A percentile compares a stretch with the other conserved stretches of the same genome.
Conservation (phyloP, 2,329 filamentous ascomycete species). For the Xylariaceae sp. region DNA sequence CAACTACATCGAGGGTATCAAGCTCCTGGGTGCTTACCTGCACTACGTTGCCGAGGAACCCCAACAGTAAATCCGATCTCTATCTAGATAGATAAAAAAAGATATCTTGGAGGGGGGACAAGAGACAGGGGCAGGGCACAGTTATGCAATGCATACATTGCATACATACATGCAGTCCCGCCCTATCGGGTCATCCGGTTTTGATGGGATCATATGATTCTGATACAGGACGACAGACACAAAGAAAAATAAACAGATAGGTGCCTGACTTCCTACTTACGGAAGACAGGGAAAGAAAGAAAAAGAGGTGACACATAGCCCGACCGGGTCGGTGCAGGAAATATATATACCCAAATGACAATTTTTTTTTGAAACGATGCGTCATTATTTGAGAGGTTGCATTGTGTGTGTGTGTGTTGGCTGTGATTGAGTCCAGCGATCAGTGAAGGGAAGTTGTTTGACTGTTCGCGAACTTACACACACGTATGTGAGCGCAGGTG, state of each 20-base stretch:
- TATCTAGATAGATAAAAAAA: not conserved
- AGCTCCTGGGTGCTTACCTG: constrained; percentile 88
- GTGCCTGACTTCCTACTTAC: not conserved
- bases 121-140: not conserved
- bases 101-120: not conserved
- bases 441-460: too few relatives aligned
- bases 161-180: not conserved
- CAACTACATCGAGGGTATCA: constrained; percentile 98
- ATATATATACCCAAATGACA: not conserved
- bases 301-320: not conserved
- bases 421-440: too few relatives aligned
- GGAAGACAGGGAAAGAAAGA: not conserved
- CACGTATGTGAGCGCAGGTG: too few relatives aligned
- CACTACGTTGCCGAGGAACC: constrained; percentile 95
- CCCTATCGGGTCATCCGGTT: not conserved
- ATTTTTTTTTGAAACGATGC: not conserved
- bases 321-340: not conserved
- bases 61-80: constrained; percentile 14
- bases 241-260: too few relatives aligned
- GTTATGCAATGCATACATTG: not conserved
- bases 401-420: too few relatives aligned
- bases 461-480: too few relatives aligned
- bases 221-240: not conserved
- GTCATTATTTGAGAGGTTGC: too few relatives aligned
- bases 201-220: not conserved